Evolutionary conservation across 345 rosid species (phyloP), one percentile per base, ranked within the genome.

Genomic region (Diplotaxis tenuifolia): DNA sequence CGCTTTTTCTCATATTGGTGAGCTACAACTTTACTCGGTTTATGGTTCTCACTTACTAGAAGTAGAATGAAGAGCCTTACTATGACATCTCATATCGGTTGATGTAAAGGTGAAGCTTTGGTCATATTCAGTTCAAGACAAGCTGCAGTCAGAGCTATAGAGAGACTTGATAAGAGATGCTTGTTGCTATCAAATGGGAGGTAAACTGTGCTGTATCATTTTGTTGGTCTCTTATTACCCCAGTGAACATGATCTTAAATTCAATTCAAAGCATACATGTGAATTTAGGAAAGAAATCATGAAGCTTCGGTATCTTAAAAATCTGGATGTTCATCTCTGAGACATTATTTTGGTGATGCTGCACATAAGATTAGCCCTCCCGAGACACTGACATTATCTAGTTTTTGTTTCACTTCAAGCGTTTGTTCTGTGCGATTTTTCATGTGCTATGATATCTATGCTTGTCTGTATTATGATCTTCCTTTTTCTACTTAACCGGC

Each of bases 171-270:
- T 7, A 76, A 84, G 62, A 82, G 82, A 59, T 95, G 98, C 80
- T 81, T 95, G 62, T 22, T 89, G 82, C 87, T 90, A 71, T 79
- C 94, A 64, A 86, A 84, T 82, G 87, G 89, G 78, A 92, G 96
- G 98, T 95, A 65, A 75, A 78, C 11, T 67, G 28, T 32, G n/a
- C n/a, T 7, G 52, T 73, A 19, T 29, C 49, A 0, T 12, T 73
- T 52, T 55, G 9, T 73, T 45, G 25, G 7, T 28, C 25, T 66
- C 36, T 23, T 55, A 29, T 73, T 25, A 57, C 16, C 65, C 27
- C 57, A 27, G 20, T 27, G 19, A 14, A 58, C 49, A 18, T 58
- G 45, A 45, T 45, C 7, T 14, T 61, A 29, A 15, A 31, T 4
- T 57, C n/a, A 42, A 18, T 11, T 28, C 10, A 31, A 29, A 7